phyloP scores from a whole-genome alignment of 306 rosid species.

The Corylus avellana region DNA sequence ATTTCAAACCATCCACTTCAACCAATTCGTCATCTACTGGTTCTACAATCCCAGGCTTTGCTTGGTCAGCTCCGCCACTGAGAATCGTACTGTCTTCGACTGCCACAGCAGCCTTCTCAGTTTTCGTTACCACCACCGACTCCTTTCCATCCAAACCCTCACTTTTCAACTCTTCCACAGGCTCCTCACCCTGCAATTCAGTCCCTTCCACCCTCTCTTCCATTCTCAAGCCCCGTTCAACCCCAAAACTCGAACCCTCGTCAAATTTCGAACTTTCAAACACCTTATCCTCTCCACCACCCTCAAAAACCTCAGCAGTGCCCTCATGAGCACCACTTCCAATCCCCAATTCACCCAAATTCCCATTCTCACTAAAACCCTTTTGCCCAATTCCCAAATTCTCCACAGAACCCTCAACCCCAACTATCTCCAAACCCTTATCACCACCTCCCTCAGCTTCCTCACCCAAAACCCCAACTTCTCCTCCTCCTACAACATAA shows the following conservation, averaged over 20 bases:
- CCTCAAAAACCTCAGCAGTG: constrained; percentile 27
- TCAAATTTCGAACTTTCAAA: constrained; percentile 21
- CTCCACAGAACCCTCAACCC: constrained; percentile 28
- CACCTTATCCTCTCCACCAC: constrained; percentile 19
- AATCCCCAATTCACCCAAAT: constrained; percentile 25
- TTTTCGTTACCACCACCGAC: constrained; percentile 10
- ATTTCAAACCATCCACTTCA: constrained; percentile 26
- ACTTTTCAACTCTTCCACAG: constrained; percentile 24
- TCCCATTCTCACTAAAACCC: constrained; percentile 5
- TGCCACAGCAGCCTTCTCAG: constrained; percentile 23
- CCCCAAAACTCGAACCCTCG: constrained; percentile 20
- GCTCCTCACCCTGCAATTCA: constrained; percentile 27
- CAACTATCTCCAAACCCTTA: constrained; percentile 15
- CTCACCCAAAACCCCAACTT: constrained; percentile 11
- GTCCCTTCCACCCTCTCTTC: constrained; percentile 25
- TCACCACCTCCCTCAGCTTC: constrained; percentile 25
- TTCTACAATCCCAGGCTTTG: constrained; percentile 30
- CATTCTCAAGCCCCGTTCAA: constrained; percentile 8
- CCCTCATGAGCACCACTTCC: constrained; percentile 40
- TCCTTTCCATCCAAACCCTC: constrained; percentile 16
- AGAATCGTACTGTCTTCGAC: constrained; percentile 7
- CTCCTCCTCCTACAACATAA: constrained; percentile 10
- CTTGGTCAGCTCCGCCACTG: constrained; percentile 11
- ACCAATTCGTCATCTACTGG: constrained; percentile 18
- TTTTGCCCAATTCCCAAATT: constrained; percentile 22